Evolutionary conservation across 805 yeast genomes (phyloP), one percentile per base, ranked within the genome.

Genomic region (Saccharomycopsis guyanensis): DNA sequence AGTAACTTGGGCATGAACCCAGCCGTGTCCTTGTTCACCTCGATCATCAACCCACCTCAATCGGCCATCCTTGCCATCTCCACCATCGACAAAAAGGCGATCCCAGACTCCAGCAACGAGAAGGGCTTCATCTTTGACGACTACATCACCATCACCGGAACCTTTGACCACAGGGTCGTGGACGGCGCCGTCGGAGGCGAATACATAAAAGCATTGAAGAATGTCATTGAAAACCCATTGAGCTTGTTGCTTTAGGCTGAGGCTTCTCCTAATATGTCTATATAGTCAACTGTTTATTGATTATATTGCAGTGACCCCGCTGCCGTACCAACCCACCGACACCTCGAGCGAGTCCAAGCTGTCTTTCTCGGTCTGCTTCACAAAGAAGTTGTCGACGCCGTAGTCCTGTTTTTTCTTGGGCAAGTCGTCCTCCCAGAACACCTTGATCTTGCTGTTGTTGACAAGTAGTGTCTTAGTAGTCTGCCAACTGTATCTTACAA

Each of bases 131-230:
- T 85, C 45, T 91, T 93, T 61, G 97, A 88, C 59, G 94, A 86
- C 61, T 82, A 84, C 61, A 83, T 93, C 62, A 85, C 82, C 58
- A 76, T 91, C 65, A 89, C 97, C 47, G 97, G 95, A 69, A 86
- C 97, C 45, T 93, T 93, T 62, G 99, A 93, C 72, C 99, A 93
- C 75, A 86, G 97, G 74, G 82, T 84, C 51, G 82, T 91, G 54
- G 99, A 93, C 63, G 99, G 99, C 63, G 97, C 97, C 46, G 79
- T 83, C 59, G 99, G 95, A 59, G 99, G 95, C 65, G 97, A 93
- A 59, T 93, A 79, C 77, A 86, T 93, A 75, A 87, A 79, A 69
- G 96, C 87, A 57, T 76, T 93, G 69, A 93, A 93, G 79, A 75
- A 74, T 59, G 80, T 88, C 55, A 68, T 93, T 56, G 99, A 93